Base-by-base conservation (phyloP, 805 yeast species). In the Saturnispora ahearnii region DNA sequence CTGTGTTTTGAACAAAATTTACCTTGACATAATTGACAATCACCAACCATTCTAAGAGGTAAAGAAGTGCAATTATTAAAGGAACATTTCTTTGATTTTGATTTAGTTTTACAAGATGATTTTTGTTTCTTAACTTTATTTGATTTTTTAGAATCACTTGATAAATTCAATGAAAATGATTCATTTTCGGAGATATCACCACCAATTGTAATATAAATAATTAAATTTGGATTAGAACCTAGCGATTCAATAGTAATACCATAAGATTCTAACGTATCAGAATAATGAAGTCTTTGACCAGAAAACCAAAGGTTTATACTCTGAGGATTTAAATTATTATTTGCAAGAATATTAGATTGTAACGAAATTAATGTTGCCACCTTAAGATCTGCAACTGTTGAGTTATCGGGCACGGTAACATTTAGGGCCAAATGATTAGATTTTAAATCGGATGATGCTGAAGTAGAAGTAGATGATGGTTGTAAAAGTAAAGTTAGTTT, bases 1-100 rank as follows among this genome's bases (percentile, higher is more conserved):
- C 96, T 76, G 69, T 88, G 96, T 60, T 84, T 84, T 31, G 91
- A 83, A 66, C 96, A 88, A 65, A 79, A 88, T 60, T 82, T 84
- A 42, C 95, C 95, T 44, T 78, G 78, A 65, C 96, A 88, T 62
- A 82, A 84, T 48, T 81, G 76, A 65, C 96, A 88, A 63, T 83
- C 89, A 44, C 96, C 96, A 41, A 87, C 81, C 72, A 78, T 73
- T 57, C 81, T 69, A 45, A 77, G 68, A 0, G 90, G 87, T 11
- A 78, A 70, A n/a, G 83, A 73, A 21, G 75, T 71, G 67, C 96
- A 88, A 29, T 70, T 60, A 31, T 65, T 66, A 64, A 79, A 79
- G 22, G 81, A 69, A 64, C 83, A 78, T 53, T 65, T 69, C 42
- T 56, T 60, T 60, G 75, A 74, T 61, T 74, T 76, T 32, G 67